Evolutionary conservation across 2,329 filamentous ascomycete genomes (phyloP).

Genomic region (Botrytis medusae): DNA sequence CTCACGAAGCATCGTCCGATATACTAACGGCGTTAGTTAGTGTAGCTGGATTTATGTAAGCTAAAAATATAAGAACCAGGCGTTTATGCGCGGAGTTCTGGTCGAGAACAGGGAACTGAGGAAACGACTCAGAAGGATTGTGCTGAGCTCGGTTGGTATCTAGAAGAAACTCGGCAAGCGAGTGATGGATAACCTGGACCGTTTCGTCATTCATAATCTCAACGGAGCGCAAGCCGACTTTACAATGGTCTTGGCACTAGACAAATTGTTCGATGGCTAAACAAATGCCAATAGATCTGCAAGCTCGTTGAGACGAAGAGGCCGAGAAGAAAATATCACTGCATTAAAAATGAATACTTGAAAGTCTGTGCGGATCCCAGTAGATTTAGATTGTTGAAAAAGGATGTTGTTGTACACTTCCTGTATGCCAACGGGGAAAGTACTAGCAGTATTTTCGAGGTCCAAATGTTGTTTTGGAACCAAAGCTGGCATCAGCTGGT

Average conservation of each 20-base stretch:
- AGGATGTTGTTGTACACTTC: constrained; percentile 35
- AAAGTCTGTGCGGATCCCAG: constrained; percentile 14
- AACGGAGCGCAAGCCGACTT: constrained; percentile 44
- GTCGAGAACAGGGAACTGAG: background rate
- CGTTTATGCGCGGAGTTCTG: background rate
- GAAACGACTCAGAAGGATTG: background rate
- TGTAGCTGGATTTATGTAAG: background rate
- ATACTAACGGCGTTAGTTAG: background rate
- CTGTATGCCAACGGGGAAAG: constrained; percentile 31
- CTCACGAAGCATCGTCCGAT: background rate
- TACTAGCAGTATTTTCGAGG: background rate
- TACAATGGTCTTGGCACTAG: constrained; percentile 40
- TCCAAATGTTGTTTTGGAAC: background rate
- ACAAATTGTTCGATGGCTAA: background rate
- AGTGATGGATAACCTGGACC: constrained; percentile 48
- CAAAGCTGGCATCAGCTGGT: background rate
- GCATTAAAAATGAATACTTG: constrained; percentile 29
- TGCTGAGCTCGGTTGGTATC: constrained; percentile 26
- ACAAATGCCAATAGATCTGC: background rate
- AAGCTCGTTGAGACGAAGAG: constrained; percentile 26
- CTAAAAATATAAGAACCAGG: background rate
- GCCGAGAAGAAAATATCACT: constrained; percentile 29
- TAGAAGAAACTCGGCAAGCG: constrained; percentile 48
- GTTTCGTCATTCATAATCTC: constrained; percentile 49
- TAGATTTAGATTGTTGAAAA: constrained; percentile 22